Evolutionary conservation across 2,329 filamentous ascomycete species (phyloP).

Genomic region (Simplicillium sp.): DNA sequence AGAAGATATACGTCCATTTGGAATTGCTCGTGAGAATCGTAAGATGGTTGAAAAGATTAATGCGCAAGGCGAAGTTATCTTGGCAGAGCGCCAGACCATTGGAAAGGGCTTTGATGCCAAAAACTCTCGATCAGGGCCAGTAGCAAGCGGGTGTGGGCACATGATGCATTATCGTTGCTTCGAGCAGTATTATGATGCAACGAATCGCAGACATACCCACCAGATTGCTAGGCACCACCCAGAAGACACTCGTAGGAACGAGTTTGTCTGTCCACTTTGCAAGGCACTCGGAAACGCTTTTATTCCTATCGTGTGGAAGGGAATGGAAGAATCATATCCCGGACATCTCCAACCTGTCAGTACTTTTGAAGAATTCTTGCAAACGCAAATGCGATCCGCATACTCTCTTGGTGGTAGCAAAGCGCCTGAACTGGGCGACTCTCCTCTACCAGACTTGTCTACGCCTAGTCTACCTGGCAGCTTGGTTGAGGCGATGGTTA

Average conservation of each 20-base stretch:
- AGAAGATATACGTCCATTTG: constrained; percentile 77
- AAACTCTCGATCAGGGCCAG: constrained; percentile 60
- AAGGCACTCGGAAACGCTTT: constrained; percentile 95
- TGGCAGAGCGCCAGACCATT: constrained; percentile 69
- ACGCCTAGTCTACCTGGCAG: constrained; percentile 29
- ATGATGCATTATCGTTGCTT: constrained; percentile 99
- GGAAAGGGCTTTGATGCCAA: constrained; percentile 79
- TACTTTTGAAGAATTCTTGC: constrained; percentile 61
- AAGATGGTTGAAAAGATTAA: constrained; percentile 68
- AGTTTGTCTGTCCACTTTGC: constrained; percentile 94
- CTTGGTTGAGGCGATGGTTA: constrained; percentile 25
- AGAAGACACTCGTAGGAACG: constrained; percentile 66
- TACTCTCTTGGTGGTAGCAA: constrained; percentile 31
- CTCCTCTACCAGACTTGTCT: constrained; percentile 17
- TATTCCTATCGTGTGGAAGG: constrained; percentile 90
- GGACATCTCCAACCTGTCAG: constrained; percentile 53
- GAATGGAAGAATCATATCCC: constrained; percentile 75
- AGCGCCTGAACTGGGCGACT: constrained; percentile 21
- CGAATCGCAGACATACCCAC: constrained; percentile 71
- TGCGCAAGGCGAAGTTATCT: constrained; percentile 59
- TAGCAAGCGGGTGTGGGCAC: constrained; percentile 88
- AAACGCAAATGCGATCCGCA: constrained; percentile 40
- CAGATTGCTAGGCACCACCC: constrained; percentile 94
- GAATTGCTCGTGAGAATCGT: constrained; percentile 80
- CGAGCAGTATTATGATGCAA: constrained; percentile 80